Base-by-base conservation (phyloP, 495 filamentous ascomycete species). In the Penicillium cosmopolitanum region DNA sequence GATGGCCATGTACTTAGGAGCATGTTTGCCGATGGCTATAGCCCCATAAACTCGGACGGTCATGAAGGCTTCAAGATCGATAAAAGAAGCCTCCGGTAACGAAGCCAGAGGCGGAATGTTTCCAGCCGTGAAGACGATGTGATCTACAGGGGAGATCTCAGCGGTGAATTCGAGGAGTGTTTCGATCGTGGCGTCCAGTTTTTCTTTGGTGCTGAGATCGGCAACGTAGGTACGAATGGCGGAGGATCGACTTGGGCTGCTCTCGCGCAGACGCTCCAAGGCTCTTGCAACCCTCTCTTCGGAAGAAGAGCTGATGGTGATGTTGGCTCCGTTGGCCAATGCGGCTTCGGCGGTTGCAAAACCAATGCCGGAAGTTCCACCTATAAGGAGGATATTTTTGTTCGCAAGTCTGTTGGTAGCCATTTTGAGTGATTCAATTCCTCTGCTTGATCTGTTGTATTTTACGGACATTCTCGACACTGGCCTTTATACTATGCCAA, bases 91-190 rank as follows among this genome's bases (percentile, higher is more conserved):
- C 15, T 82, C 74, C 5, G 67, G 16, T 3, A 85, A 38, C 8
- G 66, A 64, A 1, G 58, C 58, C 6, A 77, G 52, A 9, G 67
- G 18, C 1, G 82, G 74, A 4, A 66, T 56, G 53, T 87, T 73
- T 10, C 77, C 85, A 0, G 88, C 87, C 0, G 86, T 89, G 73
- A 75, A 83, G 56, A 86, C 80, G 28, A 90, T 75, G 61, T 90
- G 88, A 69, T 89, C 77, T 55, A 89, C 60, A 34, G 69, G 69
- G 21, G 58, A 46, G 13, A 10, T 43, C 5, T 58, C 73, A 56
- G 48, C 63, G 52, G 61, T 53, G 7, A 73, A 68, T 1, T 73
- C 43, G 55, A 89, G 80, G 8, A 88, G 73, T 0, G 54, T 44
- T 16, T 75, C 72, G 12, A 89, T 67, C 35, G 76, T 72, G 2